Conservation (phyloP, 495 filamentous ascomycete species). For the Corynascus novoguineensis region DNA sequence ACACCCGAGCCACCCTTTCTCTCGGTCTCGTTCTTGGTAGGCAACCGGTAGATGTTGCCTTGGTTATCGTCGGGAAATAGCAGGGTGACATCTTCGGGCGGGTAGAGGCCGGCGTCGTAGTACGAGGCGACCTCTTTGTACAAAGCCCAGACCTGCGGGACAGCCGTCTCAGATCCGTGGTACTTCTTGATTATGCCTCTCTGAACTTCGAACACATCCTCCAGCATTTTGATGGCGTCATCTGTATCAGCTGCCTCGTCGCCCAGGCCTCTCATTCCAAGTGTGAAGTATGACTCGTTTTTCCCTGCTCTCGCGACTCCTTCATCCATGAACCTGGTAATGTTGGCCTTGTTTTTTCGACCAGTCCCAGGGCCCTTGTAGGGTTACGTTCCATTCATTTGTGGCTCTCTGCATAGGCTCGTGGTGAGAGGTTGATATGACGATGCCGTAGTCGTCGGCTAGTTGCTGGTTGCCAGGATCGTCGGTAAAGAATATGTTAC, state of each 20-base stretch:
- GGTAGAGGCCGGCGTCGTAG: constrained; percentile 53
- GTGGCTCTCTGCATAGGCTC: constrained; percentile 59
- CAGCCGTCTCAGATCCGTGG: constrained; percentile 29
- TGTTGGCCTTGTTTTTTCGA: constrained; percentile 50
- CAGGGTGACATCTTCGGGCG: constrained; percentile 59
- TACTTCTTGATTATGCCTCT: constrained; percentile 23
- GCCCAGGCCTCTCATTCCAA: constrained; percentile 58
- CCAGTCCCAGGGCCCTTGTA: constrained; percentile 51
- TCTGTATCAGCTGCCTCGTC: constrained; percentile 47
- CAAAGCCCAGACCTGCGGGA: constrained; percentile 56
- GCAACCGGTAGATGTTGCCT: constrained; percentile 55
- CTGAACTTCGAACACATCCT: constrained; percentile 36
- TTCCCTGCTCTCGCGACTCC: constrained; percentile 48
- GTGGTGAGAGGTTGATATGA: constrained; percentile 57
- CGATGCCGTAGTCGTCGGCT: constrained; percentile 59
- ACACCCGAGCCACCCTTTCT: constrained; percentile 54
- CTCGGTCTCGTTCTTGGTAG: constrained; percentile 46
- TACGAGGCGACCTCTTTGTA: constrained; percentile 58
- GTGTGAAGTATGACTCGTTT: constrained; percentile 51
- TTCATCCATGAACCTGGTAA: constrained; percentile 48
- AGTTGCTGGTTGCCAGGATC: constrained; percentile 52
- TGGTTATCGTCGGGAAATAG: constrained; percentile 62
- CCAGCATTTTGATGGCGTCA: constrained; percentile 38
- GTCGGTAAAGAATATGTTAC: constrained; percentile 53
- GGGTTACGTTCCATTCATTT: constrained; percentile 52